These are phyloP conservation scores for Penicillium sp. DNA, from an alignment of 2,329 filamentous ascomycete species.

Conservation along the genomic window DNA sequence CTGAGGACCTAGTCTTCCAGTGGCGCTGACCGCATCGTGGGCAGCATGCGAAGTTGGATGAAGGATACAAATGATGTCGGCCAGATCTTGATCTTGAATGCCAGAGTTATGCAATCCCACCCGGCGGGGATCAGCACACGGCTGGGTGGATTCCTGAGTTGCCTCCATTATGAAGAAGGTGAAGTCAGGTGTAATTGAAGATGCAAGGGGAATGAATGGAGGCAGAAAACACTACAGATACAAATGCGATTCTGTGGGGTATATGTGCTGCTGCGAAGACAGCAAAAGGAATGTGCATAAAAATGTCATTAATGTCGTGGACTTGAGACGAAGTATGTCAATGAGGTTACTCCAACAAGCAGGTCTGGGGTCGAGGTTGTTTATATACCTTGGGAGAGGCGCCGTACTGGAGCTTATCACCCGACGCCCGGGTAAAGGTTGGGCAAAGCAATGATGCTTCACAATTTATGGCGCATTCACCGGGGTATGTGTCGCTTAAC, in stretches of 20 bases:
- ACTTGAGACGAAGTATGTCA: conserved; percentile 9
- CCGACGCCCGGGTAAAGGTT: conserved; percentile 8
- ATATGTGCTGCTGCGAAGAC: conserved; percentile 24
- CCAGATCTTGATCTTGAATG: conserved; percentile 75
- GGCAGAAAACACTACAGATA: conserved; percentile 17
- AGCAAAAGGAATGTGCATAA: conserved; percentile 25
- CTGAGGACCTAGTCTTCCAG: conserved; percentile 53
- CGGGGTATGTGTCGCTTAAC: background rate
- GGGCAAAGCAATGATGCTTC: background rate
- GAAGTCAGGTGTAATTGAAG: conserved; percentile 6
- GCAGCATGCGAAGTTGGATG: conserved; percentile 75
- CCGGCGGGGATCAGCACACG: conserved; percentile 75
- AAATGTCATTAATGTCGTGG: conserved; percentile 25
- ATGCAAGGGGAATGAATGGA: conserved; percentile 15
- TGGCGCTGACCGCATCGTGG: conserved; percentile 65
- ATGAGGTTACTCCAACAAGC: background rate
- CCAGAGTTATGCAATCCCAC: conserved; percentile 78
- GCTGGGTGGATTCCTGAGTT: conserved; percentile 70
- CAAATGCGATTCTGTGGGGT: conserved; percentile 19
- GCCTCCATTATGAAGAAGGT: conserved; percentile 37
- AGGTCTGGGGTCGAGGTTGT: background rate
- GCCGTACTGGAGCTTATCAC: background rate
- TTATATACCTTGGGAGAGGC: conserved; percentile 17
- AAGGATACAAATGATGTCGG: conserved; percentile 86
- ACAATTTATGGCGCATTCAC: background rate